Percentiles rank a stretch among this genome's conserved stretches.
Evolutionary conservation across 1,284 basidiomycete genomes (phyloP).

Genomic region (Prillingera fragicola): DNA sequence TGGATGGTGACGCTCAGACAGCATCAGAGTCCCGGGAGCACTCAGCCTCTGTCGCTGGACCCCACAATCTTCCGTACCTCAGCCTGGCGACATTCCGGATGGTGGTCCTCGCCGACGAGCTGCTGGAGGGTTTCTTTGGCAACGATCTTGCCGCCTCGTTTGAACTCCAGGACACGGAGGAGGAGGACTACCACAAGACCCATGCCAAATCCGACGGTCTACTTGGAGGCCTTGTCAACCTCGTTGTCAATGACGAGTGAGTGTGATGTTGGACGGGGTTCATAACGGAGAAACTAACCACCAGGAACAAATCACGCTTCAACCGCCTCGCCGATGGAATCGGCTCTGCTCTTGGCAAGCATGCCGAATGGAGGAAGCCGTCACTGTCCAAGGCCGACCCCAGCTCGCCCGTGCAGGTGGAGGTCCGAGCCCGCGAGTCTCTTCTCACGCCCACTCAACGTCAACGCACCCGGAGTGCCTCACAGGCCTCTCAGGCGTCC

Average conservation of each 20-base stretch:
- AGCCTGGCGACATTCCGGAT: slow-evolving; percentile 79
- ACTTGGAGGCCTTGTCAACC: slow-evolving; percentile 77
- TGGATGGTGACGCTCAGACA: slow-evolving; percentile 47
- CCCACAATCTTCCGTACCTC: slow-evolving; percentile 73
- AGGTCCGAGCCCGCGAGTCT: slow-evolving; percentile 81
- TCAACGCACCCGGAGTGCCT: slow-evolving; percentile 27
- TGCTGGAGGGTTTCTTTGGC: slow-evolving; percentile 91
- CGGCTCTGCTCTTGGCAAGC: slow-evolving; percentile 85
- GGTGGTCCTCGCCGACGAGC: slow-evolving; percentile 91
- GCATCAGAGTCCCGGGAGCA: slow-evolving; percentile 54
- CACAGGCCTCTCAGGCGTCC: slow-evolving; percentile 35
- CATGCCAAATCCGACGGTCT: slow-evolving; percentile 54
- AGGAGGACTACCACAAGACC: slow-evolving; percentile 55
- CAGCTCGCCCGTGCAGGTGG: slow-evolving; percentile 54
- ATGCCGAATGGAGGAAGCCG: slow-evolving; percentile 57
- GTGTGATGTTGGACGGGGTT: slow-evolving; percentile 3
- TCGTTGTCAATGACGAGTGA: slow-evolving; percentile 72
- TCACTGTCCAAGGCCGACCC: slow-evolving; percentile 74
- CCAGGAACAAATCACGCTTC: slow-evolving; percentile 43
- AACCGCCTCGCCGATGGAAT: slow-evolving; percentile 75
- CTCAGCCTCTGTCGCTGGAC: slow-evolving; percentile 37
- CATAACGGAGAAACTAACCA: slow-evolving; percentile 2
- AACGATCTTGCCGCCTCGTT: slow-evolving; percentile 81
- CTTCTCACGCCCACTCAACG: slow-evolving; percentile 55
- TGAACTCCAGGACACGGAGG: slow-evolving; percentile 62